Conservation (phyloP, 805 yeast genomes). For the Saccharomycopsis oosterbeekiorum region DNA sequence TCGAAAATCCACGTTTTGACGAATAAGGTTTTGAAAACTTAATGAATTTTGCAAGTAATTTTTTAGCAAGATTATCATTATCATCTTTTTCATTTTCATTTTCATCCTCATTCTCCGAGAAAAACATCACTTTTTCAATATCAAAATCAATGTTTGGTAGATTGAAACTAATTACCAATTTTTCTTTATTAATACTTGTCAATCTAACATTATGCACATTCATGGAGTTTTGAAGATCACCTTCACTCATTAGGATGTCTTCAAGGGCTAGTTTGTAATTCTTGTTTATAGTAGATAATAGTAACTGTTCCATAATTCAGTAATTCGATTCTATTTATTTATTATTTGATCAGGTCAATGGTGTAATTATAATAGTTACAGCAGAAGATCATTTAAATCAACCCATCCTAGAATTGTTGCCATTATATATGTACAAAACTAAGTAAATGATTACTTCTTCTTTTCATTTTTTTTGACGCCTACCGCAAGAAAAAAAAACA, state of each 20-base stretch:
- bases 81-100: slow-evolving; percentile 23
- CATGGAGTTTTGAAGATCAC: slow-evolving; percentile 36
- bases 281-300: slow-evolving; percentile 69
- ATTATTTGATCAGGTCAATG: not conserved
- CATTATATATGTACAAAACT: not conserved
- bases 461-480: not conserved
- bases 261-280: slow-evolving; percentile 63
- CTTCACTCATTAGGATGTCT: slow-evolving; percentile 65
- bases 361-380: no score
- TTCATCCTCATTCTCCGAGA: slow-evolving; percentile 46
- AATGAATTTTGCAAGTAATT: slow-evolving; percentile 40
- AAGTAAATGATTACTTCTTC: not conserved
- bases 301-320: slow-evolving; percentile 27
- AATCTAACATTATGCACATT: slow-evolving; percentile 32
- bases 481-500: not conserved
- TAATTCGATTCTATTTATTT: not conserved
- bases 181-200: slow-evolving; percentile 35
- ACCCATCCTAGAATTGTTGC: no score
- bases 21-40: slow-evolving; percentile 75
- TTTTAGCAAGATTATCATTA: slow-evolving; percentile 3
- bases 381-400: no score
- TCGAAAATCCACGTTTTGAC: slow-evolving; percentile 46
- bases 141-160: slow-evolving; percentile 24
- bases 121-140: slow-evolving; percentile 34
- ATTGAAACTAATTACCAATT: slow-evolving; percentile 38